These are phyloP conservation scores for Carnegiea gigantea DNA, from an alignment of 179 eudicot species.

Conservation along the genomic window DNA sequence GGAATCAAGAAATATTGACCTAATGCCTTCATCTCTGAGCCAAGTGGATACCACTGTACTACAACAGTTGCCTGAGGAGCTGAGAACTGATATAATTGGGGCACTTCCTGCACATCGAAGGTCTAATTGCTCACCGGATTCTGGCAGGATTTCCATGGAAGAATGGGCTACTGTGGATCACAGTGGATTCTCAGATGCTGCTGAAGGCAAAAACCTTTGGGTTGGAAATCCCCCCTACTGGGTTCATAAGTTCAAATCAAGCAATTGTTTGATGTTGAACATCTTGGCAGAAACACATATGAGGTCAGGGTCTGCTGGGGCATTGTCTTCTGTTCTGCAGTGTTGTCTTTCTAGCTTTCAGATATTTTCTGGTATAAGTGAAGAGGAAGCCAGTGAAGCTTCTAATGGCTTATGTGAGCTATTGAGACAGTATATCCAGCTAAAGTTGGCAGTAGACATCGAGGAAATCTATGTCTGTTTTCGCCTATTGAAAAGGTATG, in stretches of 20 bases:
- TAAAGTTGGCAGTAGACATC: slow-evolving; percentile 64
- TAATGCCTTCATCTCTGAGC: slow-evolving; percentile 94
- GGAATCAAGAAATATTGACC: slow-evolving; percentile 25
- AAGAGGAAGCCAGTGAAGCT: slow-evolving; percentile 49
- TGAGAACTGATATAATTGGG: slow-evolving; percentile 67
- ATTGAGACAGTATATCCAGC: slow-evolving; percentile 70
- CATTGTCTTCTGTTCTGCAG: slow-evolving; percentile 66
- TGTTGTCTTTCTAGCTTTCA: slow-evolving; percentile 44
- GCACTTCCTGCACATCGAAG: slow-evolving; percentile 71
- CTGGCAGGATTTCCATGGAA: slow-evolving; percentile 23
- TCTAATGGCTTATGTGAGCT: slow-evolving; percentile 64
- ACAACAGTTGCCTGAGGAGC: slow-evolving; percentile 76
- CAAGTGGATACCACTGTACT: slow-evolving; percentile 81
- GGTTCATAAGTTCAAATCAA: slow-evolving; percentile 62
- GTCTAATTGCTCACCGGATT: slow-evolving; percentile 21
- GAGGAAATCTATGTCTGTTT: slow-evolving; percentile 82
- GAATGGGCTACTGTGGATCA: slow-evolving; percentile 17
- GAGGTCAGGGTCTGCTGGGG: slow-evolving; percentile 48
- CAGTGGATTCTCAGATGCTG: slow-evolving; percentile 21
- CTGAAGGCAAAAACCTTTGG: slow-evolving; percentile 52
- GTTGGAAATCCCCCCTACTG: slow-evolving; percentile 80
- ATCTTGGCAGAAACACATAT: slow-evolving; percentile 51
- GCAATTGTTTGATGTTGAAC: slow-evolving; percentile 51
- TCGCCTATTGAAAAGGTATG: slow-evolving; percentile 75
- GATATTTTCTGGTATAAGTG: slow-evolving; percentile 30